Percentiles rank a stretch among this genome's conserved stretches.
These are phyloP conservation scores for Apiotrichum laibachii DNA, from an alignment of 1,284 basidiomycete species.

Conservation along the genomic window DNA sequence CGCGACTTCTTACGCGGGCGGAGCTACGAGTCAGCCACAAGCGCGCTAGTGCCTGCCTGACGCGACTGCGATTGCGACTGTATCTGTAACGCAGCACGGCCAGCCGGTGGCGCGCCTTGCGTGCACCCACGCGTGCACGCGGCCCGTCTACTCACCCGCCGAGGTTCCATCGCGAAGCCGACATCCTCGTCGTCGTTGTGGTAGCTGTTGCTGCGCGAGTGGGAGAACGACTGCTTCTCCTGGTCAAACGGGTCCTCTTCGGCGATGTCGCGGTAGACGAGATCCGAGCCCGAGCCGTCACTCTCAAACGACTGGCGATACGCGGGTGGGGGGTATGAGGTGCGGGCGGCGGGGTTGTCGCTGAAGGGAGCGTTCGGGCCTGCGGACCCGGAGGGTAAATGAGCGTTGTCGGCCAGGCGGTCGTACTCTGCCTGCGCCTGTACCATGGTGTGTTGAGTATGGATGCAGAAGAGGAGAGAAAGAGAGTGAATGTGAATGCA, in stretches of 20 bases:
- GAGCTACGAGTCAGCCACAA: constrained; percentile 18
- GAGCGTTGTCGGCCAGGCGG: constrained; percentile 8
- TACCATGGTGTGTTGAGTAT: constrained; percentile 4
- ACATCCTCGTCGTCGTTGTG: constrained; percentile 23
- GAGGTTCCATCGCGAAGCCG: constrained; percentile 34
- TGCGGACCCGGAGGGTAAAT: neutral
- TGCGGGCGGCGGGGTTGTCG: neutral
- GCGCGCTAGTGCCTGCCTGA: too few species aligned
- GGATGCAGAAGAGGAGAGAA: neutral
- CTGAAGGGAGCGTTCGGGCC: neutral
- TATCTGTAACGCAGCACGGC: too few species aligned
- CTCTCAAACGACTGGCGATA: constrained; percentile 11
- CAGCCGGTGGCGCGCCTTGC: too few species aligned
- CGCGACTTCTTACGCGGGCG: constrained; percentile 40
- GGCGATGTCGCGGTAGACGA: constrained; percentile 40
- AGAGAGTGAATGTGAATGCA: neutral
- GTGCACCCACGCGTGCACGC: too few species aligned
- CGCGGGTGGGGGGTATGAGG: neutral
- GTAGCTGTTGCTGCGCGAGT: constrained; percentile 7
- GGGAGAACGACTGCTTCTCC: constrained; percentile 35
- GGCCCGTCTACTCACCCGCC: constrained; percentile 9
- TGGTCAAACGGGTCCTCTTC: constrained; percentile 40
- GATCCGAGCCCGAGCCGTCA: constrained; percentile 22
- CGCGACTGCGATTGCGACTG: too few species aligned
- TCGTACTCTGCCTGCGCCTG: constrained; percentile 15